Evolutionary conservation across 495 filamentous ascomycete genomes (phyloP), one percentile per base, ranked within the genome.

Genomic region (Aspergillus funiculosus): DNA sequence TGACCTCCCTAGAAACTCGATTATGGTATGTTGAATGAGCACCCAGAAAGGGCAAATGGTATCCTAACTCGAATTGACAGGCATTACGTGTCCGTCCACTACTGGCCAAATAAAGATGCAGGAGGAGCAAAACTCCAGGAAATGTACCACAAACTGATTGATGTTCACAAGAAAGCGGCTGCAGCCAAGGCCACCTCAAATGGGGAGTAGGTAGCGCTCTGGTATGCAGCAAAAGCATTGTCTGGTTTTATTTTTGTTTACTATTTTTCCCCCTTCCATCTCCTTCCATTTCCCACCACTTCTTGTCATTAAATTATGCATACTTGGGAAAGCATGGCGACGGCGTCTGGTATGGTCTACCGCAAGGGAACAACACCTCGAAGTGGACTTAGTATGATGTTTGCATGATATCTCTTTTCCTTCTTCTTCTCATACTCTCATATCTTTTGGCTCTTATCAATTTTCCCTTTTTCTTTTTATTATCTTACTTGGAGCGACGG

Each of bases 81-180:
- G 74, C 59, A 71, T 32, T 73, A 68, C 48, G 71, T 77, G 26
- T 61, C 66, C 6, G 55, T 66, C 31, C 58, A 68, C 35, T 69
- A 70, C 46, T 77, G 73, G 72, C 72, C 74, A 17, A 76, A 75
- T 52, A 67, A 67, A 43, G 71, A 73, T 3, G 69, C 63, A 22
- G 62, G 58, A 47, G 72, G 65, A 17, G 39, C 59, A 9, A 67
- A 72, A 42, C 64, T 76, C 28, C 67, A 66, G 36, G 62, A 63
- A 48, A 75, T 77, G 72, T 77, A 71, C 46, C 55, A 69, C 30
- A 74, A 71, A 49, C 63, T 75, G 18, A 51, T 54, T 45, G 62
- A 62, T 52, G 60, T 56, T 5, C 57, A 46, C 21, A 68, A 63
- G 42, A 52, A 55, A 24, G 47, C 60, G 14, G 31, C 46, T 15